Evolutionary conservation across 78 protist species (phyloP).

Genomic region (Dictyostelium brefeldianum): DNA sequence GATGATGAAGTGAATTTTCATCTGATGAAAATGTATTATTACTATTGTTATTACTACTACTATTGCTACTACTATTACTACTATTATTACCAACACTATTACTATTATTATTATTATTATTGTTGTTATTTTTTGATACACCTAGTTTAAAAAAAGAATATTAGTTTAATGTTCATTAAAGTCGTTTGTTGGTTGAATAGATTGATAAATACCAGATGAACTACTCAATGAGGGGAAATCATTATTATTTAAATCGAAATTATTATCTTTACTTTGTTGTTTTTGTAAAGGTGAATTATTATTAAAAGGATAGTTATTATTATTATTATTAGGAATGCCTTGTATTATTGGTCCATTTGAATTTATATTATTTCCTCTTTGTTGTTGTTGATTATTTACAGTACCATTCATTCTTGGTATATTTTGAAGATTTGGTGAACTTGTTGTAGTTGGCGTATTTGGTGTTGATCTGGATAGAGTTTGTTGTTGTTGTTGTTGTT

Average conservation of each 20-base stretch:
- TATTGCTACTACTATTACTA: conserved; percentile 4
- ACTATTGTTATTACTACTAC: not conserved
- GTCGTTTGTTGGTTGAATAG: not conserved
- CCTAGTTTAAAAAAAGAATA: not conserved
- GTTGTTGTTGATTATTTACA: conserved; percentile 26
- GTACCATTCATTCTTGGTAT: conserved; percentile 38
- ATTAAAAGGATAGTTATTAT: conserved; percentile 6
- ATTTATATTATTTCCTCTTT: conserved; percentile 2
- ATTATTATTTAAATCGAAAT: conserved; percentile 16
- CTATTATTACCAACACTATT: conserved; percentile 8
- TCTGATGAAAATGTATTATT: conserved; percentile 9
- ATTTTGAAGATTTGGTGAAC: conserved; percentile 22
- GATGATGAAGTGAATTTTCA: conserved; percentile 11
- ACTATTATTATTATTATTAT: not conserved
- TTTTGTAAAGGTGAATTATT: conserved; percentile 14
- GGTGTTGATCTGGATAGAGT: conserved; percentile 12
- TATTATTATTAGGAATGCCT: conserved; percentile 10
- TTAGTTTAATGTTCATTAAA: not conserved
- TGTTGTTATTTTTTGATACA: not conserved
- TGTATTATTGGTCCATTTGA: conserved; percentile 12
- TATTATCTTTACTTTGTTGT: not conserved
- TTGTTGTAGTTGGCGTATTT: conserved; percentile 15
- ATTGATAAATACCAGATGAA: not conserved
- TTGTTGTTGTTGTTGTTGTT: conserved; percentile 14
- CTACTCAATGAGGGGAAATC: conserved; percentile 61